Percentiles rank a stretch among this genome's conserved stretches.
These are phyloP conservation scores for Malus asiatica DNA, from an alignment of 306 rosid species.

Conservation along the genomic window DNA sequence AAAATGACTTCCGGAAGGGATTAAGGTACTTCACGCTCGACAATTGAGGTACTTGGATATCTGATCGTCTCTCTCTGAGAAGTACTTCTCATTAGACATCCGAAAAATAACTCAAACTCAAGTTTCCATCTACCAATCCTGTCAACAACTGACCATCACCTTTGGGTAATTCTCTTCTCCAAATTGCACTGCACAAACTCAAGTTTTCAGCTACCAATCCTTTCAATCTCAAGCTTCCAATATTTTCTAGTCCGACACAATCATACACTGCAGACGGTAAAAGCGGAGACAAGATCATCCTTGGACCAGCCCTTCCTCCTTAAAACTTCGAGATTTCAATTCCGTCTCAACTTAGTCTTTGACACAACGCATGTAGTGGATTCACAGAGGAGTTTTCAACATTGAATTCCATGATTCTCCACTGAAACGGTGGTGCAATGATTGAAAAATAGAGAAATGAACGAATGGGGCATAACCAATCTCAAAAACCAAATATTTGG, in stretches of 20 bases:
- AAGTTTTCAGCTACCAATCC: too few relatives aligned
- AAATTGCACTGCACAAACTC: too few relatives aligned
- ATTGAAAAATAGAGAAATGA: slow-evolving; percentile 5
- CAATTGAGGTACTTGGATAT: too few relatives aligned
- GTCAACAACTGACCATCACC: too few relatives aligned
- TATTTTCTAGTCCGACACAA: slow-evolving; percentile 22
- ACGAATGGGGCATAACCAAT: slow-evolving; percentile 5
- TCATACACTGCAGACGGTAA: slow-evolving; percentile 28
- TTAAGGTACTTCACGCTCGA: too few relatives aligned
- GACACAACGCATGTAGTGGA: slow-evolving; percentile 17
- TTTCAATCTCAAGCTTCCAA: too few relatives aligned
- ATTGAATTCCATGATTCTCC: slow-evolving; percentile 25
- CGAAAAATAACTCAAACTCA: too few relatives aligned
- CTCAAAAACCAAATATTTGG: slow-evolving; percentile 19
- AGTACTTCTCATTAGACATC: too few relatives aligned
- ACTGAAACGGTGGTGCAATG: background rate
- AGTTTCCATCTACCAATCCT: too few relatives aligned
- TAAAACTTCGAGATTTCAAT: slow-evolving; percentile 16
- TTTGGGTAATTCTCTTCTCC: too few relatives aligned
- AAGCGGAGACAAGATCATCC: slow-evolving; percentile 20
- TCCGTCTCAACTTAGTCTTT: slow-evolving; percentile 26
- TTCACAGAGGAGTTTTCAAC: background rate
- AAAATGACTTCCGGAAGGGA: too few relatives aligned
- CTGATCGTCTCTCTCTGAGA: too few relatives aligned
- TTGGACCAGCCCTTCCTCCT: slow-evolving; percentile 53